Evolutionary conservation across 371 early-diverging fungal species (phyloP).

Genomic region (Nematocida sp.): DNA sequence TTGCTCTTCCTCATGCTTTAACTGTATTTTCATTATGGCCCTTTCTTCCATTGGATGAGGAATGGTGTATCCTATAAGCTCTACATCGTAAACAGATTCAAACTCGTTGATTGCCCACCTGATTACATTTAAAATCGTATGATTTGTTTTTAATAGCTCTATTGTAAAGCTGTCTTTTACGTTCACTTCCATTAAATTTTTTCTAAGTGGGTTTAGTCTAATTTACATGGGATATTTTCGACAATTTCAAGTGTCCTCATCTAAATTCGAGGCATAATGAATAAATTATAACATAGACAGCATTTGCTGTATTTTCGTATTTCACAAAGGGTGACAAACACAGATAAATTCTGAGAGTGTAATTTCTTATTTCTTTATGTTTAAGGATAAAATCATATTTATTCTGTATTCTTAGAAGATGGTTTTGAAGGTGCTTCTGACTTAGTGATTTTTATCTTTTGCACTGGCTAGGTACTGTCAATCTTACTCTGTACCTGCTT

Average conservation of each 20-base stretch:
- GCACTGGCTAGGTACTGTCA: conserved; percentile 18
- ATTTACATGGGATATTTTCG: no score
- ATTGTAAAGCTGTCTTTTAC: conserved; percentile 43
- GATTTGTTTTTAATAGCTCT: conserved; percentile 46
- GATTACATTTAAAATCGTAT: conserved; percentile 48
- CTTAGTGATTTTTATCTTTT: conserved; percentile 15
- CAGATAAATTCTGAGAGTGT: no score
- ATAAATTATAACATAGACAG: no score
- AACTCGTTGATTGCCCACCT: conserved; percentile 41
- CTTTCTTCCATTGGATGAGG: conserved; percentile 97
- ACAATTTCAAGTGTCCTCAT: no score
- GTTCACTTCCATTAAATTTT: conserved; percentile 43
- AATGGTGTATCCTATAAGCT: conserved; percentile 92
- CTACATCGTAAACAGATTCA: conserved; percentile 72
- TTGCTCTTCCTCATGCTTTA: conserved; percentile 60
- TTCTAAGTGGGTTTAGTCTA: background rate
- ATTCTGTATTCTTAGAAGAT: background rate
- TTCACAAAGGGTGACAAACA: no score
- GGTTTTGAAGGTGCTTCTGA: background rate
- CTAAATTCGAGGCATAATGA: no score
- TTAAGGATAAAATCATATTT: background rate
- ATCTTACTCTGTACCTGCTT: conserved; percentile 2
- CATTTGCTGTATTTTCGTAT: no score
- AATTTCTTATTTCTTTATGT: background rate
- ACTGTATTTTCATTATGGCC: conserved; percentile 84